These are phyloP conservation scores for Immersiella caudata DNA, from an alignment of 495 filamentous ascomycete genomes.

Conservation along the genomic window DNA sequence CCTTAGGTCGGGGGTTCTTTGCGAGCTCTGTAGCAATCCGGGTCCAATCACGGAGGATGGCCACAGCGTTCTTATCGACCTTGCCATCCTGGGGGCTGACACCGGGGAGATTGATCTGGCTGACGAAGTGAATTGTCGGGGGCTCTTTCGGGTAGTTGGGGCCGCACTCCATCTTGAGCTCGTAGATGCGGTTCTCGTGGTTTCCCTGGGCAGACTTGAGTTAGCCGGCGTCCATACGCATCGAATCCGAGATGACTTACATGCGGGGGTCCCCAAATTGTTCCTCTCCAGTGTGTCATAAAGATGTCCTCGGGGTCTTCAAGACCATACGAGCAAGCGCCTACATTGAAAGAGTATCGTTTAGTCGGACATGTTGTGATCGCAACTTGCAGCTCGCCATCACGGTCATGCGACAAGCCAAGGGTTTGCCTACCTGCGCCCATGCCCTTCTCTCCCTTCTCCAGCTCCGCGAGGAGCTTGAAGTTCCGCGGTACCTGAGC, in stretches of 20 bases:
- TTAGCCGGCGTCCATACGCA: slow-evolving; percentile 11
- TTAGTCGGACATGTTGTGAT: neutral
- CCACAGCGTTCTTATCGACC: slow-evolving; percentile 82
- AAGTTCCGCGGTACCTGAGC: slow-evolving; percentile 96
- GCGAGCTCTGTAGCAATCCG: slow-evolving; percentile 82
- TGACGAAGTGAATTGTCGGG: slow-evolving; percentile 86
- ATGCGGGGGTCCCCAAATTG: slow-evolving; percentile 94
- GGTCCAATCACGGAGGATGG: slow-evolving; percentile 85
- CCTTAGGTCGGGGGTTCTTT: slow-evolving; percentile 41
- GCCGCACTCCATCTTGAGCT: slow-evolving; percentile 95
- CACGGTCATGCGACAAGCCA: slow-evolving; percentile 4
- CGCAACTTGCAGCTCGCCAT: slow-evolving; percentile 1
- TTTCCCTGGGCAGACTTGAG: slow-evolving; percentile 64
- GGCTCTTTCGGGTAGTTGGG: slow-evolving; percentile 85
- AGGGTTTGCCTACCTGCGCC: slow-evolving; percentile 74
- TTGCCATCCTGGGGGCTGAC: slow-evolving; percentile 78
- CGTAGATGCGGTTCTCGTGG: slow-evolving; percentile 98
- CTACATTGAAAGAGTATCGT: slow-evolving; percentile 48
- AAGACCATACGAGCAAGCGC: slow-evolving; percentile 95
- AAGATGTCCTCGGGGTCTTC: slow-evolving; percentile 92
- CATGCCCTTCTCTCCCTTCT: slow-evolving; percentile 97
- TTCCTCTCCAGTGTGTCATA: slow-evolving; percentile 99
- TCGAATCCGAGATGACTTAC: slow-evolving; percentile 49
- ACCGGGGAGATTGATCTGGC: slow-evolving; percentile 91
- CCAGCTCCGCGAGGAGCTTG: slow-evolving; percentile 91